These are phyloP conservation scores for Candida fluviatilis DNA, from an alignment of 805 yeast species.

Conservation along the genomic window DNA sequence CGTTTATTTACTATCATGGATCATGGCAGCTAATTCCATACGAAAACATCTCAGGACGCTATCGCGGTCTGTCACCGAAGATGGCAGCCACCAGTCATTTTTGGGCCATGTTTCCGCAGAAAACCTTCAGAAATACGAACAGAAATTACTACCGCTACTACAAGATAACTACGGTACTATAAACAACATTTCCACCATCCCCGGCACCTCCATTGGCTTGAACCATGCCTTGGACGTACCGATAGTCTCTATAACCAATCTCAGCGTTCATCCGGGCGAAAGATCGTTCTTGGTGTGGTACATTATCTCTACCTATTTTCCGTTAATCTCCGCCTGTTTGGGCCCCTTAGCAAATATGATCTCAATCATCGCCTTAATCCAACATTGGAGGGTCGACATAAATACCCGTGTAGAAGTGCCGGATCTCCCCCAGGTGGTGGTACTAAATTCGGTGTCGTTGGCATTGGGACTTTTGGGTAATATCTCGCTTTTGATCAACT, in stretches of 20 bases:
- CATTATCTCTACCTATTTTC: constrained; percentile 61
- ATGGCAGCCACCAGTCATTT: neutral
- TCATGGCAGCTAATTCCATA: neutral
- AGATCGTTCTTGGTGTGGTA: constrained; percentile 52
- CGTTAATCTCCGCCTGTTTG: constrained; percentile 69
- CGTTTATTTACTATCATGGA: neutral
- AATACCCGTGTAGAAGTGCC: constrained; percentile 17
- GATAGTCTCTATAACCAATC: constrained; percentile 22
- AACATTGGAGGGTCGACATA: constrained; percentile 53
- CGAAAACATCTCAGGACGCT: neutral
- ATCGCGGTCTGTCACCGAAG: neutral
- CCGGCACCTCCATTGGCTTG: constrained; percentile 14
- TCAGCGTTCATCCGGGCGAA: constrained; percentile 36
- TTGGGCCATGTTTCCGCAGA: neutral
- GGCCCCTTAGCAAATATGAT: constrained; percentile 78
- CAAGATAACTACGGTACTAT: constrained; percentile 2
- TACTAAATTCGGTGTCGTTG: constrained; percentile 60
- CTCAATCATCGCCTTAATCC: constrained; percentile 66
- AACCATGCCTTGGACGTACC: constrained; percentile 31
- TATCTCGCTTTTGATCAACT: constrained; percentile 64
- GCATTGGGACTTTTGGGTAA: constrained; percentile 66
- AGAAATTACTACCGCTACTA: constrained; percentile 16
- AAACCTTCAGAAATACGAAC: constrained; percentile 7
- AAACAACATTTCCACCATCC: neutral
- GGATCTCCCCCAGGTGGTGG: constrained; percentile 44